Evolutionary conservation across 352 stramenopile species (phyloP), one percentile per base, ranked within the genome.

Genomic region (Globisporangium iwayamae): DNA sequence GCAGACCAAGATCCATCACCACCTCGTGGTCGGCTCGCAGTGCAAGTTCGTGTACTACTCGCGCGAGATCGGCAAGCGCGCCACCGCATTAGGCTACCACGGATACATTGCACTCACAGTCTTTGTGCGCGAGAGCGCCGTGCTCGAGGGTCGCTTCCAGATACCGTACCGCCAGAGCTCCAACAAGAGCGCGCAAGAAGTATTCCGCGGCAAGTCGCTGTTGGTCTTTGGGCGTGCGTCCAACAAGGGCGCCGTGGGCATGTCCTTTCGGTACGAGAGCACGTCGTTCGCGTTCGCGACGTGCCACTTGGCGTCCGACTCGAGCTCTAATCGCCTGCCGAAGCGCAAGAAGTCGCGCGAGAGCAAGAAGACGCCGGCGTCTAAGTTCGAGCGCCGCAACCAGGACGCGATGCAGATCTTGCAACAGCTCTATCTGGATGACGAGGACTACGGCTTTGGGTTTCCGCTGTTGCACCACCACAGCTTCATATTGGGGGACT

Each of bases 291-390:
- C 72, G 30, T 90, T 93, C 55, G 71, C 90, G 39, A 85, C 74
- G 70, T 94, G 85, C 50, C 90, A 97, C 66, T 74, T 97, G 32
- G 82, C 89, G 28, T 96, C 90, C 4, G 90, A 97, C 70, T 91
- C 83, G 11, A 80, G 68, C 14, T 75, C 66, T 16, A 75, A 81
- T 52, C 87, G 86, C 25, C 46, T 75, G 2, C 70, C 73, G 14
- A 70, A 70, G 72, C 65, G 65, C 22, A 69, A 56, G 47, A 65
- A 65, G 57, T 62, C 56, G 9, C 52, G 62, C 11, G 55, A 59
- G 14, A 41, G 48, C 18, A 43, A 39, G 34, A 41, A 20, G 11
- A 67, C 60, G 18, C 72, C 76, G 8, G 77, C 78, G 9, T 90
- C 85, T 4, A 96, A 94, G 70, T 63, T 95, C 10, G 66, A 84